These are phyloP conservation scores for Penicillium daleae DNA, from an alignment of 495 filamentous ascomycete genomes.

Conservation along the genomic window DNA sequence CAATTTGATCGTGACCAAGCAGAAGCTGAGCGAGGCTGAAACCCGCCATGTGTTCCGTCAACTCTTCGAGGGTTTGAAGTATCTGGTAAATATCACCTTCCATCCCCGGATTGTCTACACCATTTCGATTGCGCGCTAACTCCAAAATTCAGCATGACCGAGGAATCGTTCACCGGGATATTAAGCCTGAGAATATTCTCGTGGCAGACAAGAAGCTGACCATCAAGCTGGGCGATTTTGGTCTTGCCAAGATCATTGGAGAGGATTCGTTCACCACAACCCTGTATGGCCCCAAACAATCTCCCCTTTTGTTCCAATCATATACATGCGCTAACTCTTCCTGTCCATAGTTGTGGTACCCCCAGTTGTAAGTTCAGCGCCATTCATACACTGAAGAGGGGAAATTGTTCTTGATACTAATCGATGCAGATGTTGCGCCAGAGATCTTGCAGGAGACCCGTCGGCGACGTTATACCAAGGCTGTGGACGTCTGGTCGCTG, in stretches of 20 bases:
- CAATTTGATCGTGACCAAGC: conserved; percentile 86
- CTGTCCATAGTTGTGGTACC: conserved; percentile 72
- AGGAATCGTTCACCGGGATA: conserved; percentile 96
- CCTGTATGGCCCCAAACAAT: conserved; percentile 53
- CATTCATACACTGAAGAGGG: background rate
- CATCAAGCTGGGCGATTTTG: conserved; percentile 96
- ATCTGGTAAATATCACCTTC: conserved; percentile 68
- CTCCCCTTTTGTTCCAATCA: background rate
- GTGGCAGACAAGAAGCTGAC: conserved; percentile 79
- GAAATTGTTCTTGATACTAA: conserved; percentile 21
- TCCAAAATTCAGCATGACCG: conserved; percentile 76
- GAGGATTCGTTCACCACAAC: conserved; percentile 99
- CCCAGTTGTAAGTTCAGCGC: conserved; percentile 69
- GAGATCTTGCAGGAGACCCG: conserved; percentile 84
- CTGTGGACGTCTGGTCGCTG: conserved; percentile 96
- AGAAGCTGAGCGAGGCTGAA: conserved; percentile 83
- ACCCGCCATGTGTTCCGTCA: conserved; percentile 86
- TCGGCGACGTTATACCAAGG: conserved; percentile 86
- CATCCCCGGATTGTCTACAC: background rate
- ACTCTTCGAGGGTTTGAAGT: conserved; percentile 91
- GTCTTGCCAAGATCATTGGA: conserved; percentile 96
- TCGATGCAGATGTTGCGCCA: conserved; percentile 80
- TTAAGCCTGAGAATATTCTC: conserved; percentile 98
- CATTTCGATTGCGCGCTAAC: conserved; percentile 36
- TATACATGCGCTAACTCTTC: conserved; percentile 16